Base-by-base conservation (phyloP, 179 eudicot genomes). In the Spergularia azorica region DNA sequence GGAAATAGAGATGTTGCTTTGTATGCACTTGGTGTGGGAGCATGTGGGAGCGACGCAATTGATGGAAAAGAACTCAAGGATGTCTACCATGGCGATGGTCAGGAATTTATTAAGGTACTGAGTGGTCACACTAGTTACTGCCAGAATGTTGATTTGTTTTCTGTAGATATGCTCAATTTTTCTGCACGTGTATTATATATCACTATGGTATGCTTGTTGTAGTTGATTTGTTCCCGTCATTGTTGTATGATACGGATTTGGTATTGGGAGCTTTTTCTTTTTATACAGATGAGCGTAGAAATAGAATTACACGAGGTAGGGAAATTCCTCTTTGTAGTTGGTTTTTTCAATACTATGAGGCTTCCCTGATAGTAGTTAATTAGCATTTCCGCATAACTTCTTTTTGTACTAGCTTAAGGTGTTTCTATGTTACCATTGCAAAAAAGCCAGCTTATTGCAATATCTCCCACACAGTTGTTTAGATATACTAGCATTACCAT, bases 1-100 rank as follows among this genome's bases (percentile, higher is more conserved):
- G 46, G 36, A 68, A 83, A 76, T 79, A 95, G 98, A 85, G 99
- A 95, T 86, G 91, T 81, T 68, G 97, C 94, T 17, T 57, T 93
- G 2, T 95, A 95, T 85, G 98, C 97, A 10, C 89, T 95, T 58
- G 99, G 98, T n/a, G 76, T 95, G 51, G 99, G 99, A 73, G 97
- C 96, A 74, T 95, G 99, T 73, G 89, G 90, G 55, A 89, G 72
- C 71, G 88, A 95, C 59, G 96, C 98, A 46, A 84, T 92, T 39
- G 97, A 95, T 84, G 76, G 76, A 26, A 76, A 85, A 68, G 98
- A 95, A 84, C 92, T 95, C 80, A 95, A 94, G 81, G 91, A 88
- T 85, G 93, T 89, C 79, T 95, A 95, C 81, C 96, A 95, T 81
- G 82, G 73, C 74, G 92, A 91, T 83, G 98, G 98, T 36, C 99